Evolutionary conservation across 2,329 filamentous ascomycete genomes (phyloP).

Genomic region (Ascochyta viciae-villosae): DNA sequence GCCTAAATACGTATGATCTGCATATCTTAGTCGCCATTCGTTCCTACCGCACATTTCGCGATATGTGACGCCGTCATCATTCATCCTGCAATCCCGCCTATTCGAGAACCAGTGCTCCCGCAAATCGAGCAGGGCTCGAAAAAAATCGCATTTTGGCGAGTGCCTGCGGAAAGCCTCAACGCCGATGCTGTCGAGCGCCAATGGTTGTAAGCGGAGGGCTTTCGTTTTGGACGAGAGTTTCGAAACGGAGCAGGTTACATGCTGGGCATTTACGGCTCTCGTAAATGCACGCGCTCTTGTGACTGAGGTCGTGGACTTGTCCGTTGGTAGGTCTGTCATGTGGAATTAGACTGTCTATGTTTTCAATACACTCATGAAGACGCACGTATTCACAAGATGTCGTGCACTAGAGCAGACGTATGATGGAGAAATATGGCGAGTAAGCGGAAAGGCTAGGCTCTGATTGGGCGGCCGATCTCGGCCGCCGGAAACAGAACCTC

Average conservation of each 20-base stretch:
- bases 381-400: background rate
- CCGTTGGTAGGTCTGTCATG: background rate
- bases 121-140: background rate
- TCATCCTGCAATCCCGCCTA: background rate
- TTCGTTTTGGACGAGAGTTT: background rate
- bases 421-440: background rate
- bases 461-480: slow-evolving; percentile 33
- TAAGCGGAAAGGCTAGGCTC: slow-evolving; percentile 20
- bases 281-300: background rate
- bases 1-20: background rate
- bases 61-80: background rate
- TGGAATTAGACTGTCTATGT: too few species aligned
- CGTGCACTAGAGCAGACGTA: too few species aligned
- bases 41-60: background rate
- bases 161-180: background rate
- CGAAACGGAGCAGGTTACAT: background rate
- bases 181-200: background rate
- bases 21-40: background rate
- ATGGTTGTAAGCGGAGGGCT: background rate
- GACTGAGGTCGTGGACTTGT: background rate
- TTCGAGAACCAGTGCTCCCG: background rate
- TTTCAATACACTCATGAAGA: too few species aligned
- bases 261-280: background rate
- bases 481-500: slow-evolving; percentile 23
- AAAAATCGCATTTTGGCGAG: background rate